Conservation (phyloP, 2,329 filamentous ascomycete genomes). For the Epicoccum sorghinum region DNA sequence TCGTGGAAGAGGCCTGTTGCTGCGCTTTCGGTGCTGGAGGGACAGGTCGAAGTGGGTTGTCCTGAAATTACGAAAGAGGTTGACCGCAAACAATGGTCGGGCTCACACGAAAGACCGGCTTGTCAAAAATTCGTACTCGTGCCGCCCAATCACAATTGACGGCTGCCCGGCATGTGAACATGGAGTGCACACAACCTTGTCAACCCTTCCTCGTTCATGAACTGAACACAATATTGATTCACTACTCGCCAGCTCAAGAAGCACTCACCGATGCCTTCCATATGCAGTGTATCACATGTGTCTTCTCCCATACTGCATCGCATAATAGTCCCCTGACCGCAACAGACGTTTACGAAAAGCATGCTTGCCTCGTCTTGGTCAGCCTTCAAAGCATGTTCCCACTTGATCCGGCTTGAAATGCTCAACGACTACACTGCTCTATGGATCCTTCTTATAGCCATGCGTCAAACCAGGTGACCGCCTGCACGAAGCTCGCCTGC, state of each 20-base stretch:
- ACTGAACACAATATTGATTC: no score
- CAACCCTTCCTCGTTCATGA: no score
- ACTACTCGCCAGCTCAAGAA: no score
- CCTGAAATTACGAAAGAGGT: conserved; percentile 23
- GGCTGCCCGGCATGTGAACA: conserved; percentile 6
- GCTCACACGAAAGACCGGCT: conserved; percentile 27
- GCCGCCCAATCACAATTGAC: conserved; percentile 37
- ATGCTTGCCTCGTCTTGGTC: no score
- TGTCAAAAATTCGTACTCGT: conserved; percentile 35
- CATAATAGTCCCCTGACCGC: no score
- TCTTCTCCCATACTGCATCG: no score
- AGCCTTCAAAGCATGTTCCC: no score
- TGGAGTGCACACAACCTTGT: neutral
- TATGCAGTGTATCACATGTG: no score
- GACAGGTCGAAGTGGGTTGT: conserved; percentile 16
- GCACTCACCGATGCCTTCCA: no score
- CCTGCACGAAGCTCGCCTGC: conserved; percentile 44
- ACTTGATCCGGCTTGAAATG: no score
- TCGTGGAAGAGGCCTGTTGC: conserved; percentile 3
- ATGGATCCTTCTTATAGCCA: conserved; percentile 25
- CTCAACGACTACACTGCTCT: no score
- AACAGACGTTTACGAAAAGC: no score
- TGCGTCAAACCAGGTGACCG: conserved; percentile 46
- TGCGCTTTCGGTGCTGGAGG: conserved; percentile 13
- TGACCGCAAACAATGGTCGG: conserved; percentile 35